Evolutionary conservation across 1,284 basidiomycete species (phyloP), one percentile per base, ranked within the genome.

Genomic region (Polyporus tsugae): DNA sequence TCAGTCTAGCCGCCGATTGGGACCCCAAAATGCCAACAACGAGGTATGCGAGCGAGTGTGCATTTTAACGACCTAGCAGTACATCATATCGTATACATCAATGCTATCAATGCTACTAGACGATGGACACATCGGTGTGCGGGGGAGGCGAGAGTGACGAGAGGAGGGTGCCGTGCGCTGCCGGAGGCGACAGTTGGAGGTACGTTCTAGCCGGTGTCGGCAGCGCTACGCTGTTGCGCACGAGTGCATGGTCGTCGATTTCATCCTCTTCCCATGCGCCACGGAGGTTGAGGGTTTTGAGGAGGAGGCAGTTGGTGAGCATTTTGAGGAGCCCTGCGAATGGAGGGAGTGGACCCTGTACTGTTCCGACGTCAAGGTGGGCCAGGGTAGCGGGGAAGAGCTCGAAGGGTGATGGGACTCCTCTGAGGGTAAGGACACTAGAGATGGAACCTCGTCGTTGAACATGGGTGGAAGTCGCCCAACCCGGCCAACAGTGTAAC

Each of bases 401-500:
- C 7, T 38, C 22, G 58, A 59, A 59, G 17, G 58, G 58, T 11
- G 38, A 39, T 7, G 58, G 58, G 9, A 59, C 58, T 11, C 38
- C 58, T 59, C 35, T 39, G 58, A 59, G 58, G 38, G 38, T 22
- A 38, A 59, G 58, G 38, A 59, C 22, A n/a, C 58, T 4, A 59
- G 36, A 13, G 22, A n/a, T 10, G 58, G 58, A 22, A 41, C 22
- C 22, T 38, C n/a, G 4, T 38, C 38, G 11, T 39, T 41, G 58
- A 59, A 59, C 38, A 59, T 41, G 2, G 11, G 2, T 6, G 58
- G 58, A 38, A 59, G 58, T 5, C 13, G 38, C 10, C 6, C 36
- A 4, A 19, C 10, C 19, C 7, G 9, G 17, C 55, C 19, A 11
- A 57, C 17, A n/a, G n/a, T 13, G 19, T 25, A 33, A 53, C 25